Evolutionary conservation across 768 basidiomycete genomes (phyloP).

Genomic region (Lyophyllum shimeji): DNA sequence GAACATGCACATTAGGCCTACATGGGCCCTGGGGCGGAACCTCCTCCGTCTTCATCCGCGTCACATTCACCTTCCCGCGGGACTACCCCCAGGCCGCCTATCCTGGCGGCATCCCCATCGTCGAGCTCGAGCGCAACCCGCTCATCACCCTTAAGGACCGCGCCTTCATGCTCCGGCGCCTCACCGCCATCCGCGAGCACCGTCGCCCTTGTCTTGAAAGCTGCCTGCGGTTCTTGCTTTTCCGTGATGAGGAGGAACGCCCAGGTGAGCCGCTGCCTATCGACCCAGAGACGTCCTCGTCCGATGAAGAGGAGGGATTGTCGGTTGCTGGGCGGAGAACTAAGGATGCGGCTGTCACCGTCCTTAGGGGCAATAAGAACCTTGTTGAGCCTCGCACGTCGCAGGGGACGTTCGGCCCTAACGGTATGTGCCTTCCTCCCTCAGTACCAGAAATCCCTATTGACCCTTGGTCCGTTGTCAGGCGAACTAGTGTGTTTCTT

Average conservation of each 20-base stretch:
- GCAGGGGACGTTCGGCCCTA: slow-evolving; percentile 86
- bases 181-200: slow-evolving; percentile 68
- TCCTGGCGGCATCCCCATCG: slow-evolving; percentile 66
- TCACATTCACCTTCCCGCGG: slow-evolving; percentile 87
- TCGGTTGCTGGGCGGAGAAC: slow-evolving; percentile 30
- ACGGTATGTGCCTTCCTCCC: slow-evolving; percentile 48
- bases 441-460: neutral
- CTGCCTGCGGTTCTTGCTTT: slow-evolving; percentile 80
- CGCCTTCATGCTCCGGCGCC: slow-evolving; percentile 73
- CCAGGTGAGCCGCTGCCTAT: slow-evolving; percentile 34
- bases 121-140: slow-evolving; percentile 83
- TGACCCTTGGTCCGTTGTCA: slow-evolving; percentile 27
- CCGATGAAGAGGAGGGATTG: slow-evolving; percentile 55
- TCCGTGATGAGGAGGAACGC: slow-evolving; percentile 65
- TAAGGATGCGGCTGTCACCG: slow-evolving; percentile 51
- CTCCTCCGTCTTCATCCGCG: slow-evolving; percentile 80
- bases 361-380: slow-evolving; percentile 70
- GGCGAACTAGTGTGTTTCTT: slow-evolving; percentile 90
- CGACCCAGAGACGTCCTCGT: slow-evolving; percentile 57
- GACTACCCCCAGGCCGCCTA: slow-evolving; percentile 67
- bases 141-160: slow-evolving; percentile 77
- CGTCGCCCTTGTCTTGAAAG: slow-evolving; percentile 84
- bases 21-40: slow-evolving; percentile 92
- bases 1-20: slow-evolving; percentile 82
- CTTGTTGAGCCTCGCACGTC: slow-evolving; percentile 83